Conservation (phyloP, 768 basidiomycete genomes). For the Lepiota venenata region DNA sequence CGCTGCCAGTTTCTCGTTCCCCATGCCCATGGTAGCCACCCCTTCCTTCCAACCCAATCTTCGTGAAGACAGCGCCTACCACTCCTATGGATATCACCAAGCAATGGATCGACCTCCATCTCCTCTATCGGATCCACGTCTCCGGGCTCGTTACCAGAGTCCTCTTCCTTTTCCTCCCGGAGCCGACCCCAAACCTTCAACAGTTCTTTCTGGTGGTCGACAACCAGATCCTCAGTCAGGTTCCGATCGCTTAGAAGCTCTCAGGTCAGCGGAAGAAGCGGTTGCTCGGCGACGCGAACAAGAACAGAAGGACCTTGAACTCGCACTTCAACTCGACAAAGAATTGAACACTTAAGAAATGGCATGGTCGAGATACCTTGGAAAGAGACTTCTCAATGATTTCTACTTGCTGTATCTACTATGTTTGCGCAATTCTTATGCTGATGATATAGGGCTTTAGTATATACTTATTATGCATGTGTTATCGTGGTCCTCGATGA, state of each 20-base stretch:
- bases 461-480: not conserved
- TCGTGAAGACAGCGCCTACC: slow-evolving; percentile 7
- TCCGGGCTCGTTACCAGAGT: slow-evolving; percentile 44
- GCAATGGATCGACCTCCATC: not conserved
- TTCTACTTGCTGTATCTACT: too few relatives aligned
- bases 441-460: too few relatives aligned
- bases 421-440: too few relatives aligned
- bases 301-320: slow-evolving; percentile 42
- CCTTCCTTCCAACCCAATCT: slow-evolving; percentile 4
- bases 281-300: slow-evolving; percentile 33
- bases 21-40: slow-evolving; percentile 26
- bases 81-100: slow-evolving; percentile 1
- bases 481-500: not conserved
- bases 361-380: not conserved
- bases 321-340: slow-evolving; percentile 50
- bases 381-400: not conserved
- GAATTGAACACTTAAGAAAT: slow-evolving; percentile 42
- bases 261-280: slow-evolving; percentile 36
- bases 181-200: slow-evolving; percentile 12
- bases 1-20: slow-evolving; percentile 26
- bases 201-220: slow-evolving; percentile 13
- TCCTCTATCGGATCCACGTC: slow-evolving; percentile 32
- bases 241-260: slow-evolving; percentile 26
- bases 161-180: slow-evolving; percentile 53
- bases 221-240: slow-evolving; percentile 23